Base-by-base conservation (phyloP, 306 rosid species). In the Herpetospermum pedunculosum region DNA sequence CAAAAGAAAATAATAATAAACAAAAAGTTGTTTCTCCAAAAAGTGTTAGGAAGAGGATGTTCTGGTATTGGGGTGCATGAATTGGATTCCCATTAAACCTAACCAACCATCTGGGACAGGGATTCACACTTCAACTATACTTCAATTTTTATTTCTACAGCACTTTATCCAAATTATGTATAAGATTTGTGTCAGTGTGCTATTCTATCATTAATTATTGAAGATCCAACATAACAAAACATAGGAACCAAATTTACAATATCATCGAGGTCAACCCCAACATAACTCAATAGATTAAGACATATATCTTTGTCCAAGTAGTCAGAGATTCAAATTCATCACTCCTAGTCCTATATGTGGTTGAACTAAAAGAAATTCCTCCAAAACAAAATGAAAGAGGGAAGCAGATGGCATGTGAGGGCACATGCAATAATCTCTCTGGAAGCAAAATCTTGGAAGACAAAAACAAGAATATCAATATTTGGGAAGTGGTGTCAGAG, bases 51-150 rank as follows among this genome's bases (percentile, higher is more conserved):
- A 32, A 60, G 43, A 32, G 68, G 63, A 55, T 26, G 68, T 18
- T 62, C 8, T 34, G 68, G 71, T 37, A 64, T 38, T 64, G 71
- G 48, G 71, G 48, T 10, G 72, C 72, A 64, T 21, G 50, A 65
- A 40, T 65, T 37, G 72, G 72, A 21, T 65, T 19, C 50, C 72
- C 72, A 65, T 21, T 19, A 10, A 41, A 65, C 30, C 72, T 38
- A 65, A 21, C 49, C 49, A 12, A 38, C n/a, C 49, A 12, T 19
- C n/a, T 21, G 28, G 11, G n/a, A 19, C n/a, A 65, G 19, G 19
- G 30, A 65, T 18, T 65, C 49, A 65, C 30, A 38, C 21, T 65
- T 65, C 49, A 65, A 65, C 10, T 19, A 37, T 64, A 19, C 10
- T 63, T 37, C 44, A 19, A 21, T 64, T 65, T 37, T 6, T 41